Evolutionary conservation across 2,329 filamentous ascomycete species (phyloP).

Genomic region (Whalleya microplaca): DNA sequence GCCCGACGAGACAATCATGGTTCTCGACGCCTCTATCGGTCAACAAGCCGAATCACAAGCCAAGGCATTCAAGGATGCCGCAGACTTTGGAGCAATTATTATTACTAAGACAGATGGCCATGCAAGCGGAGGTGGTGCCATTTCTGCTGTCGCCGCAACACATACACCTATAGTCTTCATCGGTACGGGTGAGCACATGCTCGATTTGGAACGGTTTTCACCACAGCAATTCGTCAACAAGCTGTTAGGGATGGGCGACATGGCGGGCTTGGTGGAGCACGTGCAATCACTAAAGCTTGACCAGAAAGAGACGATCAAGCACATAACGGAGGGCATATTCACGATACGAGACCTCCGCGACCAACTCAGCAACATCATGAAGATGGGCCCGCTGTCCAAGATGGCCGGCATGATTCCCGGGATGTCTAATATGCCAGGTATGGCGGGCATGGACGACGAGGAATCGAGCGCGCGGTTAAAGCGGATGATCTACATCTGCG

Average conservation of each 20-base stretch:
- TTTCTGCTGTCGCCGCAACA: slow-evolving; percentile 94
- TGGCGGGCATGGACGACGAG: slow-evolving; percentile 95
- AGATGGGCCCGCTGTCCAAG: slow-evolving; percentile 97
- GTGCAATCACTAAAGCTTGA: slow-evolving; percentile 94
- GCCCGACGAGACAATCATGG: slow-evolving; percentile 98
- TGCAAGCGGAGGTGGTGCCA: slow-evolving; percentile 93
- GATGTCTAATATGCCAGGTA: slow-evolving; percentile 75
- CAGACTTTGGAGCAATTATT: slow-evolving; percentile 97
- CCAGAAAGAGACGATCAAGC: slow-evolving; percentile 99
- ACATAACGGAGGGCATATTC: slow-evolving; percentile 96
- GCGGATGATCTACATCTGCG: slow-evolving; percentile 98
- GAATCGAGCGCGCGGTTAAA: slow-evolving; percentile 92
- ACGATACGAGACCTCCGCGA: slow-evolving; percentile 93
- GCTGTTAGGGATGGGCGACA: slow-evolving; percentile 94
- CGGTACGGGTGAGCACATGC: slow-evolving; percentile 95
- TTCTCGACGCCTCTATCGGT: slow-evolving; percentile 93
- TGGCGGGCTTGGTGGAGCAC: slow-evolving; percentile 92
- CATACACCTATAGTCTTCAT: slow-evolving; percentile 98
- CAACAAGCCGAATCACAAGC: slow-evolving; percentile 94
- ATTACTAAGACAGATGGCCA: slow-evolving; percentile 99
- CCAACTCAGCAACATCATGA: slow-evolving; percentile 98
- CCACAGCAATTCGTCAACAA: slow-evolving; percentile 94
- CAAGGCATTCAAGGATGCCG: slow-evolving; percentile 95
- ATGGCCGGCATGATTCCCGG: slow-evolving; percentile 99
- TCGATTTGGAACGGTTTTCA: slow-evolving; percentile 90